Evolutionary conservation across 2,329 filamentous ascomycete genomes (phyloP).

Genomic region (Pleomassaria siparia): DNA sequence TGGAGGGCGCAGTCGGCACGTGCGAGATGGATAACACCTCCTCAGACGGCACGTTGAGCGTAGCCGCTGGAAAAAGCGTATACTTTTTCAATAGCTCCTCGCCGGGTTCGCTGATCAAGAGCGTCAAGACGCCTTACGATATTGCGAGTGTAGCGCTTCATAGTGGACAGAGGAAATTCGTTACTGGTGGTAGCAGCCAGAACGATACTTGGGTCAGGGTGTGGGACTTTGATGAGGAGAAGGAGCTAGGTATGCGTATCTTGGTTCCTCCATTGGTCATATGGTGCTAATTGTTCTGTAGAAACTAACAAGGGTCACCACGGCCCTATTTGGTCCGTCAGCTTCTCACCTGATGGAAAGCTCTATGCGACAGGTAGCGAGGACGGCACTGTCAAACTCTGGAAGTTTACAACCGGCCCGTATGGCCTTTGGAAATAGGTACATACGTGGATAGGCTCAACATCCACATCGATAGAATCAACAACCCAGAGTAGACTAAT

Average conservation of each 20-base stretch:
- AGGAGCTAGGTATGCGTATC: conserved; percentile 66
- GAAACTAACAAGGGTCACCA: conserved; percentile 97
- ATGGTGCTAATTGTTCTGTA: conserved; percentile 30
- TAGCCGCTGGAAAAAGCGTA: conserved; percentile 90
- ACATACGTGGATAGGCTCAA: not conserved
- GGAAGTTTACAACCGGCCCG: conserved; percentile 66
- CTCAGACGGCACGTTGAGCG: conserved; percentile 75
- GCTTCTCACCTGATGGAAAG: conserved; percentile 93
- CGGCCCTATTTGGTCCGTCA: conserved; percentile 93
- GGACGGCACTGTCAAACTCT: conserved; percentile 95
- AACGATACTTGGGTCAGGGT: conserved; percentile 93
- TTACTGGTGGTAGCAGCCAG: conserved; percentile 80
- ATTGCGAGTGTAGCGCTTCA: conserved; percentile 91
- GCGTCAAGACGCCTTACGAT: conserved; percentile 76
- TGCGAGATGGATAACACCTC: conserved; percentile 74
- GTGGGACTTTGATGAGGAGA: conserved; percentile 81
- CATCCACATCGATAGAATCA: not conserved
- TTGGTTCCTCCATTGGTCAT: not conserved
- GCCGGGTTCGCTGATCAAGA: conserved; percentile 74
- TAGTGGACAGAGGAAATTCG: conserved; percentile 75
- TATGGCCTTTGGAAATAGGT: conserved; percentile 65
- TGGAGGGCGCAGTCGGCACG: conserved; percentile 85
- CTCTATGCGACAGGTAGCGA: conserved; percentile 95
- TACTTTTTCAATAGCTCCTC: conserved; percentile 84
- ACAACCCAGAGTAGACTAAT: not conserved